Evolutionary conservation across 2,329 filamentous ascomycete species (phyloP), one percentile per base, ranked within the genome.

Genomic region (Cladophialophora exuberans): DNA sequence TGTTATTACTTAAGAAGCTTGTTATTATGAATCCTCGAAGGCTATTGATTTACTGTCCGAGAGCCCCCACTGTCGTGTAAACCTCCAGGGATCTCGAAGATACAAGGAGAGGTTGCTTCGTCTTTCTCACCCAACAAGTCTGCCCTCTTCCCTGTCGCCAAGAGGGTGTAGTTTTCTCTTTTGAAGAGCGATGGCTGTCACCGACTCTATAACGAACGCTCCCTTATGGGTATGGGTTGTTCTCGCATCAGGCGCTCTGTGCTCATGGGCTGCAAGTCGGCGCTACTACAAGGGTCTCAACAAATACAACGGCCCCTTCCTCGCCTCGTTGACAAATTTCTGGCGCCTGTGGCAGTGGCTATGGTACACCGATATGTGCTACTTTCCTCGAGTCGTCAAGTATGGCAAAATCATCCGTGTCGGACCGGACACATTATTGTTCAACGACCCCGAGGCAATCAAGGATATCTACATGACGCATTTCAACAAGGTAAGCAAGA

Each of bases 401-500:
- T 70, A 83, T 1, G 86, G 85, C 0, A 79, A 84, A 0, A 75
- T 89, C 18, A 74, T 90, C 9, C 78, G 85, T 25, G 69, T 90
- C 1, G 84, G 78, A 0, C 87, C 87, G 0, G 77, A 75, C 17
- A 87, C 90, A 63, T 70, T 92, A 58, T 88, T 85, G 30, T 77
- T 90, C 35, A 84, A 86, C 65, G 82, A 80, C 54, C 73, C 86
- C 3, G 78, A 82, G 33, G 80, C 82, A 0, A 73, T 73, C 18
- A 66, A 80, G 43, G 79, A 80, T 1, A 76, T 90, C 20, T 90
- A 90, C 69, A 78, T 50, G 45, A 50, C 52, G 10, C 45, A 50
- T 25, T 55, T 55, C 30, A 41, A 35, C 4, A 55, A 55, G 46
- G 52, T 50, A 31, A 55, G 52, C 2, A 10, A 13, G 6, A 22